Percentiles rank a stretch among this genome's conserved stretches.
These are phyloP conservation scores for Leishmania tropica DNA, from an alignment of 208 protist species.

Conservation along the genomic window DNA sequence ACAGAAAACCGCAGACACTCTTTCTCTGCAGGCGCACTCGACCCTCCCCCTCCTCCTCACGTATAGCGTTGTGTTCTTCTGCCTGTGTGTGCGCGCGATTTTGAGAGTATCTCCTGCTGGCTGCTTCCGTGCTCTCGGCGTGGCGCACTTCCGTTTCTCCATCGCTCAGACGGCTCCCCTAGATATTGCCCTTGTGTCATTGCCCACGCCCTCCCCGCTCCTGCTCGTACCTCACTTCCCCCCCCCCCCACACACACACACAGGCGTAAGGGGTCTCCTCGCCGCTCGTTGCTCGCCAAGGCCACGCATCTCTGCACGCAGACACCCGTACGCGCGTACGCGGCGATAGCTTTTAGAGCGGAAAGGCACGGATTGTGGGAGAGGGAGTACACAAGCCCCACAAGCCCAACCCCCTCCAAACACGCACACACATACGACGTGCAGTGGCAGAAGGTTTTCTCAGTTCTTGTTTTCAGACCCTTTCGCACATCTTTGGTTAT, in stretches of 20 bases:
- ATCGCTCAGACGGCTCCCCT: background rate
- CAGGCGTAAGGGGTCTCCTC: background rate
- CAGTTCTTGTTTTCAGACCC: too few relatives aligned
- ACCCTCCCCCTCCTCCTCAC: background rate
- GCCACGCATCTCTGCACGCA: background rate
- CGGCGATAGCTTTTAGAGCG: background rate
- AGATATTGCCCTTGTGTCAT: background rate
- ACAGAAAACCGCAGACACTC: background rate
- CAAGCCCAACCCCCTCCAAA: background rate
- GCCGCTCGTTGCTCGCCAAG: background rate
- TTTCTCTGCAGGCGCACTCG: background rate
- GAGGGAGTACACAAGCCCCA: background rate
- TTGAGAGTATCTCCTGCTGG: background rate
- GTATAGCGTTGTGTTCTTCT: background rate
- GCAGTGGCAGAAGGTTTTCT: background rate
- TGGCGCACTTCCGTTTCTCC: too few relatives aligned
- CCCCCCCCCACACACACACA: too few relatives aligned
- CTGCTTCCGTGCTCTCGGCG: background rate
- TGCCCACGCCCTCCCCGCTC: background rate
- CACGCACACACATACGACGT: background rate
- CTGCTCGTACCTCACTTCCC: background rate
- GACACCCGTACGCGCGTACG: background rate
- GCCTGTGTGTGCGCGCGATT: background rate
- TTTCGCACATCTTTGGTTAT: background rate
- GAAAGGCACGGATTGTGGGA: background rate